Base-by-base conservation (phyloP, 768 basidiomycete species). In the Trametes cubensis region DNA sequence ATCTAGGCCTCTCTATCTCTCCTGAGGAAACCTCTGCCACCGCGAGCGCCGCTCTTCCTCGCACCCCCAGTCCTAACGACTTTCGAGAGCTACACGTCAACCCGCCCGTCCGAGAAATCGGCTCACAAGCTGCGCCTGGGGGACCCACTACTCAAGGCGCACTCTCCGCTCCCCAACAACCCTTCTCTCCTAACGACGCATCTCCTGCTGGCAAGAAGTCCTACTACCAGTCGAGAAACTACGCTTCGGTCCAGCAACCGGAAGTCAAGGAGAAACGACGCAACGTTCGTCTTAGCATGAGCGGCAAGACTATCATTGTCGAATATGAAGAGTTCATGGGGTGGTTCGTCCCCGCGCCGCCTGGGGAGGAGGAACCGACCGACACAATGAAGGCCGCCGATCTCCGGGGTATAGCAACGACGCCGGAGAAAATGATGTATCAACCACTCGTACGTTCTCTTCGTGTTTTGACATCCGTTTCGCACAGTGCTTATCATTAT, bases 241-340 rank as follows among this genome's bases (percentile, higher is more conserved):
- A 25, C 21, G 47, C 47, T 13, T 52, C 50, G 11, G 34, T 52
- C 18, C 34, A 52, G 5, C 4, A 39, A 11, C 30, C 50, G 11
- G 5, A 18, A 8, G 4, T 52, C 8, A 14, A 39, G 17, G 26
- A 39, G 6, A 38, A 20, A 21, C 50, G 50, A 2, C 34, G 50
- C 34, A 38, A 52, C n/a, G n/a, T 52, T 23, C 34, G 50, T 7
- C 34, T 52, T n/a, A 38, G 34, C 38, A 52, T 52, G 50, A 34
- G 28, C 8, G 50, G 38, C 34, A 52, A 52, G 14, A 39, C 21
- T 20, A 14, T 52, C n/a, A n/a, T 52, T 7, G 20, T 52, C 14
- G 13, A 34, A 18, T 52, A 38, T 10, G 50, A 52, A 6, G 50
- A 52, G 20, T 39, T 52, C n/a, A 20, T 52, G 50, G n/a, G 20